These are phyloP conservation scores for Wickerhamomyces mucosus DNA, from an alignment of 805 yeast genomes.

Conservation along the genomic window DNA sequence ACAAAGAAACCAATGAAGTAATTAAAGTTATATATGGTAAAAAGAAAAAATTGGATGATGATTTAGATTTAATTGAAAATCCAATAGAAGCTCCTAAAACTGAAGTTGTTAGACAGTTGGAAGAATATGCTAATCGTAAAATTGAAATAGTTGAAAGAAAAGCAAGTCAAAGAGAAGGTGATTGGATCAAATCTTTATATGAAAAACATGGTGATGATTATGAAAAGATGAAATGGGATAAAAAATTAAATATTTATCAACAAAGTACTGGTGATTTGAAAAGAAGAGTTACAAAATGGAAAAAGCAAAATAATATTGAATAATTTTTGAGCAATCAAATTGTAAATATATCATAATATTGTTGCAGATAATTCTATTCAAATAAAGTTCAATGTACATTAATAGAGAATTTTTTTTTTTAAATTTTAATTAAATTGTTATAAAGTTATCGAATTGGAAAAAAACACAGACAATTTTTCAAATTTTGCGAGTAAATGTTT, in stretches of 20 bases:
- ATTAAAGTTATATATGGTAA: slow-evolving; percentile 62
- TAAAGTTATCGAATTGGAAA: not conserved
- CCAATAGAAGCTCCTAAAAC: slow-evolving; percentile 26
- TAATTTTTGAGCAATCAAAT: too few relatives aligned
- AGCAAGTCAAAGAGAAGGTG: slow-evolving; percentile 64
- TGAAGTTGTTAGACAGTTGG: slow-evolving; percentile 60
- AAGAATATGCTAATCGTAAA: slow-evolving; percentile 41
- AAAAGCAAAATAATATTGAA: slow-evolving; percentile 31
- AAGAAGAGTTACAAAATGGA: slow-evolving; percentile 66
- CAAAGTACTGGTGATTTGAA: slow-evolving; percentile 78
- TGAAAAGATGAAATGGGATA: slow-evolving; percentile 87
- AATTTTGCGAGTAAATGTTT: too few relatives aligned
- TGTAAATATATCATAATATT: not conserved
- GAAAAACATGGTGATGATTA: slow-evolving; percentile 83
- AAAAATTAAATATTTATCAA: slow-evolving; percentile 72
- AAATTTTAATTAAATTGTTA: not conserved
- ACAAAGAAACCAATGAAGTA: slow-evolving; percentile 53
- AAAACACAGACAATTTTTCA: not conserved
- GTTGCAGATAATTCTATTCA: not conserved
- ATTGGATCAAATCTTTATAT: slow-evolving; percentile 56
- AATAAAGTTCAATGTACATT: not conserved
- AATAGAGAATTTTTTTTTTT: not conserved
- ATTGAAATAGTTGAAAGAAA: slow-evolving; percentile 36
- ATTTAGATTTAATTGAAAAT: slow-evolving; percentile 23
- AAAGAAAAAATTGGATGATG: slow-evolving; percentile 30